Base-by-base conservation (phyloP, 106 monocot genomes). In the Dactylorhiza incarnata region DNA sequence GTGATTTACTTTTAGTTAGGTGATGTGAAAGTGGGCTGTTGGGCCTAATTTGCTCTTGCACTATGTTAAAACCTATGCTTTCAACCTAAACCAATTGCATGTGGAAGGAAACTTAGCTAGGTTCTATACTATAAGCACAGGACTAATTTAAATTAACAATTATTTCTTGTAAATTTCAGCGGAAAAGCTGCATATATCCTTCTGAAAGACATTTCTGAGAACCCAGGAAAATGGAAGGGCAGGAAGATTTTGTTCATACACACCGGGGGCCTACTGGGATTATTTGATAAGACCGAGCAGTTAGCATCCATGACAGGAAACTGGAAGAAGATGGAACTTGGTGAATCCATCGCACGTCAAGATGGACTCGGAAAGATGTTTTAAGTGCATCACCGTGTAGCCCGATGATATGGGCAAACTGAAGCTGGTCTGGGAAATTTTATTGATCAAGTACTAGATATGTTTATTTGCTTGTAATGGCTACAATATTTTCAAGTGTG, bases 251-350 rank as follows among this genome's bases (percentile, higher is more conserved):
- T 97, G 16, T 97, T 97, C 68, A 77, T 97, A 68, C 97, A 97
- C 58, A 97, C 97, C 0, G 97, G 97, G 20, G 97, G 97, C 49
- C 91, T 97, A 9, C 93, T 37, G 37, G 97, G 97, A 5, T 80
- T 97, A 73, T 97, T 80, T 19, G 94, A 97, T 78, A 97, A 97
- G 71, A 53, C 58, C 23, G 86, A 89, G 9, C 84, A 94, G 68
- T 77, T 97, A 81, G 66, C 83, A 17, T 73, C 94, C 2, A 70
- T 84, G 78, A 58, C 86, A 14, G 89, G 86, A 5, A 86, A 78
- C 10, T 94, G 93, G 86, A 80, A 75, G 12, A 87, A 79, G 68
- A 89, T 97, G 97, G 82, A 81, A 9, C 53, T 37, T 26, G 87
- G 85, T 14, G 87, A 89, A 26, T 74, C 84, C 20, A 55, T 91